Evolutionary conservation across 306 rosid genomes (phyloP), one percentile per base, ranked within the genome.

Genomic region (Dryas drummondii): DNA sequence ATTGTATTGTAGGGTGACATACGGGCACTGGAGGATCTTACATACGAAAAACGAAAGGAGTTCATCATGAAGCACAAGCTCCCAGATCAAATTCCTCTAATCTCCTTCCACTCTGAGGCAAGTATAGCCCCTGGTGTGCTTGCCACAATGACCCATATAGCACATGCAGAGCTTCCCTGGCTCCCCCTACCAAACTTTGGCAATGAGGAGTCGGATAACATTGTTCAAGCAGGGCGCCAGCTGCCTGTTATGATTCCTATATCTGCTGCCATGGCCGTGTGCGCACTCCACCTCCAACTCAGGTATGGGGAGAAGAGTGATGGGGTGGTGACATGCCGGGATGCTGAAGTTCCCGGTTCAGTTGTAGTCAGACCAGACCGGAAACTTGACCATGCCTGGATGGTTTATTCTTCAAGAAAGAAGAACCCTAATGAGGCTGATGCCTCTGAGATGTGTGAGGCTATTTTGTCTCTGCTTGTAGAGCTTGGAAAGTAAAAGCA

Each of bases 351-450:
- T 79, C 90, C 98, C 0, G 97, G 97, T 72, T 94, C 98, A 0
- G 85, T 90, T 42, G 90, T 91, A 19, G 88, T 89, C 8, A 82
- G 83, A 80, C 90, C 92, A 1, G 87, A 85, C 50, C 83, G 73
- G 85, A 89, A 89, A 81, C 92, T 93, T 52, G 92, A 91, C 62
- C 98, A 93, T 81, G 88, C 89, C n/a, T 93, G 92, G 92, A 91
- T 89, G 94, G 97, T 89, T 59, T 91, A 91, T 83, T 89, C 93
- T 66, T 82, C 96, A 48, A 82, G 81, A 56, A 82, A 82, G 76
- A 85, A 62, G 71, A 81, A 78, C 68, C 79, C 91, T 9, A 59
- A 14, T 27, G 91, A 87, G 59, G 85, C 88, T 13, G 89, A 88
- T 50, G 90, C 94, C 45, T 71, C 89, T 74, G 96, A 93, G 77